Evolutionary conservation across 2,329 filamentous ascomycete species (phyloP), one percentile per base, ranked within the genome.

Genomic region (Zymoseptoria ardabiliae): DNA sequence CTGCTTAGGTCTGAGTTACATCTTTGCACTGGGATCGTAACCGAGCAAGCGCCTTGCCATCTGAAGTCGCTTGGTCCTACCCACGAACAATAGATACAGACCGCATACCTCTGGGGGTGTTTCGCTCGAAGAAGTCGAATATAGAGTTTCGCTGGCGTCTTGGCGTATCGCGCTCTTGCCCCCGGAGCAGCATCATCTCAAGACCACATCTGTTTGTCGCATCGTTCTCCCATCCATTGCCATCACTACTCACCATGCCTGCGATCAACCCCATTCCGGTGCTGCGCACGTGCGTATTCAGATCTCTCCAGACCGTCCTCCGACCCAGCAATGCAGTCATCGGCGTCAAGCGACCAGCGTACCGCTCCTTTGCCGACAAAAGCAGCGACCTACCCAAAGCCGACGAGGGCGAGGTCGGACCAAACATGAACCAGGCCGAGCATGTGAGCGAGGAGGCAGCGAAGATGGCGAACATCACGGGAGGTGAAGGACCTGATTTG

Each of bases 401-500:
- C 19, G 63, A 67, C 62, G 65, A 61, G 67, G 72, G 65, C 63
- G 69, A 62, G 65, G 67, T 61, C 52, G 79, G 78, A 21, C 77
- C 82, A 11, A 82, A 81, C 59, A 77, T 80, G 73, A 77, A 82
- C 62, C 69, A 78, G 28, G 73, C 85, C 56, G 81, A 82, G 50
- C 80, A 85, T 74, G 82, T 87, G 28, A 86, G 81, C 63, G 83
- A 88, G 69, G 85, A 89, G 71, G 85, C 85, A 30, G 81, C 81
- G 48, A 81, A 82, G 65, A 80, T 82, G 64, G 81, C 80, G 23
- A 78, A 83, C 68, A 81, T 84, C 23, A 83, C 78, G 68, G 82
- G 84, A 57, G 75, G 79, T 57, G 73, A 79, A 58, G 78, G 81
- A 23, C 86, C 85, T 20, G 85, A 89, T 68, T 68, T 88, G 41